phyloP scores from a whole-genome alignment of 768 basidiomycete species.

The Leucocoprinus leucothites region DNA sequence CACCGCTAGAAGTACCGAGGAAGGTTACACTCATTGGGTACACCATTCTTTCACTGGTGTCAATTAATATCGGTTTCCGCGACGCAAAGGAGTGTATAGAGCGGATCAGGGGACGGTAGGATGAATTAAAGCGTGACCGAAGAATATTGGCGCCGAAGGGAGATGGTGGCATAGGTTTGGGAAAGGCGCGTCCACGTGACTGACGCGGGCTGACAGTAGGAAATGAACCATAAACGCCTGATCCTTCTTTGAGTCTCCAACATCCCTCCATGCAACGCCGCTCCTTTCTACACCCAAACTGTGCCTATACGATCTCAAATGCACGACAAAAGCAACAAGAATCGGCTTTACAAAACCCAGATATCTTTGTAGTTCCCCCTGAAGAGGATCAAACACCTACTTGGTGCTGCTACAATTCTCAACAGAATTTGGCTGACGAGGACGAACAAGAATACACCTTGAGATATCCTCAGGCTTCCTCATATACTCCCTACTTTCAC shows the following conservation, averaged over 20 bases:
- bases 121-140: no score
- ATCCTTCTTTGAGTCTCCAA: slow-evolving; percentile 8
- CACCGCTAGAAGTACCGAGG: slow-evolving; percentile 74
- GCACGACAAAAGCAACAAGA: background rate
- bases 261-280: slow-evolving; percentile 5
- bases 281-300: slow-evolving; percentile 7
- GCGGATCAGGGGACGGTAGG: background rate
- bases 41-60: slow-evolving; percentile 21
- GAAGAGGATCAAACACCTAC: slow-evolving; percentile 54
- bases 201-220: slow-evolving; percentile 19
- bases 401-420: slow-evolving; percentile 58
- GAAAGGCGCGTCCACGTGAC: slow-evolving; percentile 28
- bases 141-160: no score
- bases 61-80: background rate
- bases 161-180: background rate
- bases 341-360: slow-evolving; percentile 32
- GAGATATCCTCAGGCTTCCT: slow-evolving; percentile 5
- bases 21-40: slow-evolving; percentile 56
- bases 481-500: slow-evolving; percentile 14
- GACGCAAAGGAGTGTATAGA: background rate
- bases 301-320: background rate
- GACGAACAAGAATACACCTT: slow-evolving; percentile 16
- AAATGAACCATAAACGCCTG: background rate
- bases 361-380: slow-evolving; percentile 55
- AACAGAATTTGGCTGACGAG: slow-evolving; percentile 19